These are phyloP conservation scores for Candida sanyaensis DNA, from an alignment of 1,139 yeast genomes.

Conservation along the genomic window DNA sequence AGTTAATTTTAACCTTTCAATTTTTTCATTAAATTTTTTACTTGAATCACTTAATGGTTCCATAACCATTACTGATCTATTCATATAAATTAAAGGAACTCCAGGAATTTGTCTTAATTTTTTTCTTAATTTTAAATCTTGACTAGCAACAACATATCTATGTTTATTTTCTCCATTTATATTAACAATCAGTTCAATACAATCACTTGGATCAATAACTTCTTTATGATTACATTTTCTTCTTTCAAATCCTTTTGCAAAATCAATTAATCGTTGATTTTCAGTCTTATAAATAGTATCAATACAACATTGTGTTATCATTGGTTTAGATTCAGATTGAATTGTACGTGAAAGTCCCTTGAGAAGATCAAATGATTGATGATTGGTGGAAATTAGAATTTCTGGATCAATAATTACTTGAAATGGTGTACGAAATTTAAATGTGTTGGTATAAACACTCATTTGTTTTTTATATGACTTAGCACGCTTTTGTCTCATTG, in stretches of 20 bases:
- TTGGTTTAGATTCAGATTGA: slow-evolving; percentile 85
- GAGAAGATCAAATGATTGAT: slow-evolving; percentile 65
- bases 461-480: slow-evolving; percentile 92
- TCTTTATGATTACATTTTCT: slow-evolving; percentile 60
- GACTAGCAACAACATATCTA: slow-evolving; percentile 86
- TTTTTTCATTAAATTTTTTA: slow-evolving; percentile 48
- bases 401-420: slow-evolving; percentile 87
- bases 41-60: slow-evolving; percentile 87
- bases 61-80: slow-evolving; percentile 92
- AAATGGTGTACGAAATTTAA: slow-evolving; percentile 92
- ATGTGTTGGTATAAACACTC: slow-evolving; percentile 78
- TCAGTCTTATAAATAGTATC: slow-evolving; percentile 74
- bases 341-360: slow-evolving; percentile 82
- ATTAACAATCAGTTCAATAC: slow-evolving; percentile 71
- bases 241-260: slow-evolving; percentile 84
- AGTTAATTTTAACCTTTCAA: slow-evolving; percentile 68
- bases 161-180: slow-evolving; percentile 81
- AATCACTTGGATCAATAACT: slow-evolving; percentile 62
- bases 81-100: slow-evolving; percentile 83
- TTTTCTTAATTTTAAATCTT: slow-evolving; percentile 68
- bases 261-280: slow-evolving; percentile 71
- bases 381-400: slow-evolving; percentile 62
- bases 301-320: slow-evolving; percentile 97
- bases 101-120: slow-evolving; percentile 79
- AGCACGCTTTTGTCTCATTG: slow-evolving; percentile 95